These are phyloP conservation scores for Trichosporon coremiiforme DNA, from an alignment of 1,284 basidiomycete species.

Conservation along the genomic window DNA sequence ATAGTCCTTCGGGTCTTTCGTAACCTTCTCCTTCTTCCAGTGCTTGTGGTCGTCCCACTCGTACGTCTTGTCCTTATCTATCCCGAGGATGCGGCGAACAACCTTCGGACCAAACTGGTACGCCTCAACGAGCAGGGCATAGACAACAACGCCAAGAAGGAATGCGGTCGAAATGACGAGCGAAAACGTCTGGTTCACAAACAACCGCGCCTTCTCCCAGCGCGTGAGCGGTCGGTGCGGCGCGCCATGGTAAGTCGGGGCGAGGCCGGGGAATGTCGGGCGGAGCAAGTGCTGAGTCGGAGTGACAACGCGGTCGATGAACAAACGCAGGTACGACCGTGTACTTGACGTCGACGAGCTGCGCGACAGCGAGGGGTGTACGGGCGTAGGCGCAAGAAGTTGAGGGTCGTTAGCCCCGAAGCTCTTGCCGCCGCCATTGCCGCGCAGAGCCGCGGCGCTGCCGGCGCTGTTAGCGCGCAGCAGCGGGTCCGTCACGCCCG, in stretches of 20 bases:
- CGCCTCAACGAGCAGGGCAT: conserved; percentile 54
- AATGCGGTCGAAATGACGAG: conserved; percentile 61
- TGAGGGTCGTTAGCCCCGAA: conserved; percentile 20
- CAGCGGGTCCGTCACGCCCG: conserved; percentile 15
- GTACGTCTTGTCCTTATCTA: conserved; percentile 33
- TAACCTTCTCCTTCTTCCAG: conserved; percentile 60
- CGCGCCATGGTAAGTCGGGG: conserved; percentile 50
- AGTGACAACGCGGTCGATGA: conserved; percentile 53
- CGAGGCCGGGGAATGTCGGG: conserved; percentile 56
- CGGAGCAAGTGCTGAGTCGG: conserved; percentile 54
- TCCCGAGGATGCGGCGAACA: conserved; percentile 13
- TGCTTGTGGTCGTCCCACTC: conserved; percentile 62
- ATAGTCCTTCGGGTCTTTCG: conserved; percentile 64
- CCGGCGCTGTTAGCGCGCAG: not conserved
- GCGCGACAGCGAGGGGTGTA: conserved; percentile 28
- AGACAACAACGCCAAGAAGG: conserved; percentile 57
- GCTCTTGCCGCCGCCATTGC: not conserved
- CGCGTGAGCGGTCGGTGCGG: conserved; percentile 44
- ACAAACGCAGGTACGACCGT: conserved; percentile 45
- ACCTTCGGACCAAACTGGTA: conserved; percentile 41
- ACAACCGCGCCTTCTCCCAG: conserved; percentile 51
- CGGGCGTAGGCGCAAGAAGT: conserved; percentile 41
- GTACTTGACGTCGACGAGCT: conserved; percentile 36
- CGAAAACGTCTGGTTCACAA: conserved; percentile 59
- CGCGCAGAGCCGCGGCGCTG: not conserved